Evolutionary conservation across 176 grass and related monocot genomes (phyloP), one percentile per base, ranked within the genome.

Genomic region (Cenchrus americanus): DNA sequence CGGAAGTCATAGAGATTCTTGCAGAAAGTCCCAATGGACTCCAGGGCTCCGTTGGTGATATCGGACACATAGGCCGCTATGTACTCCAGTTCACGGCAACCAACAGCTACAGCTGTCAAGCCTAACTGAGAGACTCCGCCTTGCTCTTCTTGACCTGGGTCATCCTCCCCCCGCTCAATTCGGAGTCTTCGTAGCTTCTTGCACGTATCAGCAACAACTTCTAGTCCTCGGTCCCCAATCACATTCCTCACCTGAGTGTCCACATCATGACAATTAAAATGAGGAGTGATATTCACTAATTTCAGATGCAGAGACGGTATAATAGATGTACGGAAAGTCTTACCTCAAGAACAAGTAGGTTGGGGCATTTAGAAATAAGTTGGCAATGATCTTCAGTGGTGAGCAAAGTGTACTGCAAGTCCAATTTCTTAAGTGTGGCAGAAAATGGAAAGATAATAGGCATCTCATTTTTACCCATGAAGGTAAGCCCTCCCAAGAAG

Each of bases 31-130:
- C 96, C 93, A 75, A 98, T 88, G 69, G 91, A 86, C 79, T 95
- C 91, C 58, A 99, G 73, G 3, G 89, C 93, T 17, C 87, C 87
- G 42, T 99, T 99, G 17, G 93, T 87, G 73, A 99, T 90, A 88
- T 99, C 96, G 57, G 96, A 99, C 55, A 90, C 91, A 85, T 96
- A 99, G 85, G 89, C 88, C 79, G 96, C 93, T 69, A 99, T 86
- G 70, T 96, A 92, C 78, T 99, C 96, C 49, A 96, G 85, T 50
- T 99, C 89, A 64, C 84, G 89, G 71, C 91, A 96, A 71, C 91
- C 93, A 46, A 92, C 85, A 76, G 93, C 96, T 74, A 96, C 51
- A 10, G 85, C 92, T 58, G 92, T 93, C 73, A 94, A 52, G 7
- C 93, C 91, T 71, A 94, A 47, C 78, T 95, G 96, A 27, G 96